Evolutionary conservation across 2,329 filamentous ascomycete genomes (phyloP), one percentile per base, ranked within the genome.

Genomic region (Lachnellula suecica): DNA sequence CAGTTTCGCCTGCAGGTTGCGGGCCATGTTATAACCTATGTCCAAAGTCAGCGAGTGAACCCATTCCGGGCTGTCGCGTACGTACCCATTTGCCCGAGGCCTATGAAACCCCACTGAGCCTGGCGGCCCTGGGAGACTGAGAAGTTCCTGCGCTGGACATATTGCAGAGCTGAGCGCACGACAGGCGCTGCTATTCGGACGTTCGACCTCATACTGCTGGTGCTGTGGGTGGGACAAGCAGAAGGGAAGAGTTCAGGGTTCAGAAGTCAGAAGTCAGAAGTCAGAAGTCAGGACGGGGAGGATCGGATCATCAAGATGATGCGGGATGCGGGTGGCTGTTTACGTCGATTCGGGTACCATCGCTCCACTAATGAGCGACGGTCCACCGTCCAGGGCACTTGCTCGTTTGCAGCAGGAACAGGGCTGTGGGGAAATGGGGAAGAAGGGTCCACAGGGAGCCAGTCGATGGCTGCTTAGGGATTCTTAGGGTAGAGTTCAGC

Each of bases 21-120:
- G 81, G 31, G 87, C 87, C 87, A 90, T 90, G 44, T 84, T 81
- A 59, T 84, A 89, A 44, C 87, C 85, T 87, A 55, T 47, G 15
- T 34, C 8, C 34, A 29, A 56, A 35, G 42, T 61, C 51, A 64
- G 54, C 41, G 40, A 59, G 44, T 52, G 47, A 51, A 53, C 24
- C 19, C 24, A 49, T 34, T n/a, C 23, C 44, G 13, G n/a, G 17
- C 24, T 44, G 44, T 54, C 17, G 55, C 43, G 49, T 60, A 52
- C 53, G 51, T 71, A 82, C 79, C 81, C 81, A 84, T 84, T 66
- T 80, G 78, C 13, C 81, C 81, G 41, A 84, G 68, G 13, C 81
- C 81, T 53, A 84, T 77, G 61, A 84, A 84, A 0, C 80, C 81
- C 75, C 77, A 84, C 61, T 76, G 76, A 56, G 74, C 73, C 63